Evolutionary conservation across 2,329 filamentous ascomycete genomes (phyloP), one percentile per base, ranked within the genome.

Genomic region (Alternaria angustiovoidea): DNA sequence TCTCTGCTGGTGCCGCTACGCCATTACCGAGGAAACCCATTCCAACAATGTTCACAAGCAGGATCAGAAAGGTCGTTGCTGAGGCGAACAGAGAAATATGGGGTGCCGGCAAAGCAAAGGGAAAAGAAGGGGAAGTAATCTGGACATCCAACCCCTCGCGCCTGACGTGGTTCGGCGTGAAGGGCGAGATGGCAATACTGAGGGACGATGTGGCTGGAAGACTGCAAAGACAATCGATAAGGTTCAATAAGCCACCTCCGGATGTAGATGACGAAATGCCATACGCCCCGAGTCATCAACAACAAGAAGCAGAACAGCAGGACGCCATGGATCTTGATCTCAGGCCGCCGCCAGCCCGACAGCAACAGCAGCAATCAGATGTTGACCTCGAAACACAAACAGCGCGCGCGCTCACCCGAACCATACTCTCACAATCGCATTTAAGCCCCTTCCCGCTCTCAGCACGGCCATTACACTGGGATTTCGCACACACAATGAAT

Each of bases 71-170:
- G 42, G 91, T 88, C 0, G 96, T 99, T 71, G 88, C 89, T 0
- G 83, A 87, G 2, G 93, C 93, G 7, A 95, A 95, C 67, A 83
- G 88, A 2, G 92, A 95, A 69, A 81, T 84, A 0, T 80, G 80
- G 62, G 87, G 87, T 20, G 30, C 63, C 7, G 73, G 76, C 2
- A 73, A 73, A 36, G 51, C 80, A 78, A 51, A 82, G 78, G 58
- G 82, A 80, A 82, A 61, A 20, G 83, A 87, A 32, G 92, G 92
- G 20, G 90, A 93, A 70, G 91, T 90, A 1, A 83, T 97, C 2
- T 98, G 93, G 93, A 91, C 94, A 0, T 92, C 88, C 12, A 99
- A 98, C 73, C 95, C 95, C 0, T 86, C 90, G 30, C 87, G 94
- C 16, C 74, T 99, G 26, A 90, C 87, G 28, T 84, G 97, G 62